These are phyloP conservation scores for Blastobotrys chiropterorum DNA, from an alignment of 805 yeast genomes.

Conservation along the genomic window DNA sequence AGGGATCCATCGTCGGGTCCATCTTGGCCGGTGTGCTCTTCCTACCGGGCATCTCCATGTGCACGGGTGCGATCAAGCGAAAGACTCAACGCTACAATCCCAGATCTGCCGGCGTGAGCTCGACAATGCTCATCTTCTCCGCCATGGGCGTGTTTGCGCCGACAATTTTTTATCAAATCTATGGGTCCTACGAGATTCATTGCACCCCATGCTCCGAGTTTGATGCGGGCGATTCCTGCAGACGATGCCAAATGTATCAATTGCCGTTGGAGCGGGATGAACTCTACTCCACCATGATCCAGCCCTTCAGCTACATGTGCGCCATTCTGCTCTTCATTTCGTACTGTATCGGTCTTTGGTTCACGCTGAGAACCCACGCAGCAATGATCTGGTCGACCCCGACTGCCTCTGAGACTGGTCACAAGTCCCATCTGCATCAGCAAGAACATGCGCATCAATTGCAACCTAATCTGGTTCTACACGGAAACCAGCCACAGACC, in stretches of 20 bases:
- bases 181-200: slow-evolving; percentile 74
- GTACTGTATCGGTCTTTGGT: slow-evolving; percentile 82
- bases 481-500: no score
- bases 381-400: slow-evolving; percentile 89
- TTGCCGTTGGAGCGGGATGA: slow-evolving; percentile 66
- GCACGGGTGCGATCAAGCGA: slow-evolving; percentile 89
- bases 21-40: slow-evolving; percentile 86
- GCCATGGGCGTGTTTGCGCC: slow-evolving; percentile 90
- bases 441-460: slow-evolving; percentile 2
- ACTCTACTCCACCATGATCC: slow-evolving; percentile 60
- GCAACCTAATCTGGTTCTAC: neutral
- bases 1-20: slow-evolving; percentile 93
- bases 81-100: slow-evolving; percentile 96
- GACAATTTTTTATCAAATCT: slow-evolving; percentile 80
- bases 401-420: slow-evolving; percentile 35
- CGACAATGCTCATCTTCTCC: slow-evolving; percentile 90
- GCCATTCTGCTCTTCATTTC: slow-evolving; percentile 76
- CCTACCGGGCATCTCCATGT: slow-evolving; percentile 93
- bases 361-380: slow-evolving; percentile 93
- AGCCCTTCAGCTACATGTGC: slow-evolving; percentile 77
- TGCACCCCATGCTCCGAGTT: slow-evolving; percentile 50
- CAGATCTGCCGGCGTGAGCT: slow-evolving; percentile 92
- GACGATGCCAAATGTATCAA: slow-evolving; percentile 68
- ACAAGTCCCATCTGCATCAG: slow-evolving; percentile 7
- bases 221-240: slow-evolving; percentile 36